Base-by-base conservation (phyloP, 805 yeast genomes). In the Ogataea sp. region DNA sequence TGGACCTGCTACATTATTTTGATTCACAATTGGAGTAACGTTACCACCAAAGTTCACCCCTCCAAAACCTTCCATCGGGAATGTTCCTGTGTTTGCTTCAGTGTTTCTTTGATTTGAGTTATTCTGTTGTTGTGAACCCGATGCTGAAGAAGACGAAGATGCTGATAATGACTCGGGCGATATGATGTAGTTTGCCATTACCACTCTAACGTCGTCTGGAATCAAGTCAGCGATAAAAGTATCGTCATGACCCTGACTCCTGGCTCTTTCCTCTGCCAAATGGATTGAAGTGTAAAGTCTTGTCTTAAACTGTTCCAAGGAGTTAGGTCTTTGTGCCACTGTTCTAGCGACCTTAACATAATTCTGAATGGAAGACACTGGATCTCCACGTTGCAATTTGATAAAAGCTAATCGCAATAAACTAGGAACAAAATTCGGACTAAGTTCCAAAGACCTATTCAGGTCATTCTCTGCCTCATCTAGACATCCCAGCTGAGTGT, bases 401-500 rank as follows among this genome's bases (percentile, higher is more conserved):
- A 59, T 43, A 40, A 59, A 68, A 2, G 56, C 73, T 6, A 65
- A 42, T 38, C 71, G 52, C 18, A 67, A 55, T 48, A 63, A 55
- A 14, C 67, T 64, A n/a, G 67, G 63, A 24, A 66, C 56, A 43
- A 57, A 64, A 6, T 50, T 53, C 0, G 66, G 62, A 18, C 58
- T 53, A 1, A 64, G 32, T 11, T 49, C 50, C 6, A 59, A 41
- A 5, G 71, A 59, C 21, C 46, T 57, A 18, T 43, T 24, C 24
- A 65, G 44, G 44, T 68, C 73, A 6, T 42, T 45, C 24, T 60
- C 58, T 1, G 72, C 69, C 29, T 56, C 60, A 2, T 59, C 58
- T 41, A 52, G 52, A 13, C 58, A 44, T 21, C 61, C 64, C 36
- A 64, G 41, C 28, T 58, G 56, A 20, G 64, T 59, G 39, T 58